Evolutionary conservation across 2,329 filamentous ascomycete genomes (phyloP).

Genomic region (Colletotrichum zoysiae): DNA sequence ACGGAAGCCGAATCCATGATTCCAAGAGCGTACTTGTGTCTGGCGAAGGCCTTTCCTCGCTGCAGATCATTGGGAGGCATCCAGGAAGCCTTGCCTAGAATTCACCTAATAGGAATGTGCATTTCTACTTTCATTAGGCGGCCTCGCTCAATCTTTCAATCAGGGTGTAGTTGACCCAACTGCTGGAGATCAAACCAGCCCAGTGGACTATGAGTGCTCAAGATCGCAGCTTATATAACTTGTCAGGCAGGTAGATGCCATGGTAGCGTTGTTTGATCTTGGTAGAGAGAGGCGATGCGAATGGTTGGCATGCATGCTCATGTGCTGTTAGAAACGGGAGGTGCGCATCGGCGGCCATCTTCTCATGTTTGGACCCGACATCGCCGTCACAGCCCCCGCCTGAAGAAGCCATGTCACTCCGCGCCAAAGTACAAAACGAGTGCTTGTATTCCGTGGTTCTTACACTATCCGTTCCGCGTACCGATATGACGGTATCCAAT

Average conservation of each 20-base stretch:
- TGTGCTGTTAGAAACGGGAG: background rate
- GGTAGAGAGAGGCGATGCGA: background rate
- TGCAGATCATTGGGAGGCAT: background rate
- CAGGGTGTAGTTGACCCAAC: background rate
- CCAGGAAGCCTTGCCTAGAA: background rate
- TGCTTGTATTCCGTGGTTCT: background rate
- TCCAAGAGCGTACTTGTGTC: background rate
- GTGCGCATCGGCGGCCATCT: background rate
- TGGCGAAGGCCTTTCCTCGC: background rate
- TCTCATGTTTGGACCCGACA: background rate
- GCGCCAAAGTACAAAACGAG: background rate
- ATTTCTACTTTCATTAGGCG: background rate
- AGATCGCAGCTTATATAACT: background rate
- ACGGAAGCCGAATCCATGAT: background rate
- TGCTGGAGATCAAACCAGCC: background rate
- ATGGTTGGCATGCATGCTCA: background rate
- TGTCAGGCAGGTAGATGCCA: background rate
- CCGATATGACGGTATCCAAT: background rate
- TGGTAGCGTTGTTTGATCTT: background rate
- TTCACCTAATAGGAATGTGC: background rate
- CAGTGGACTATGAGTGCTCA: background rate
- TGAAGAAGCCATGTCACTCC: background rate
- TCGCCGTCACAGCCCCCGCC: background rate
- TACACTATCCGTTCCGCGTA: background rate
- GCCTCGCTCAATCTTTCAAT: background rate